Conservation (phyloP, 805 yeast genomes). For the Kodamaea fukazawae region DNA sequence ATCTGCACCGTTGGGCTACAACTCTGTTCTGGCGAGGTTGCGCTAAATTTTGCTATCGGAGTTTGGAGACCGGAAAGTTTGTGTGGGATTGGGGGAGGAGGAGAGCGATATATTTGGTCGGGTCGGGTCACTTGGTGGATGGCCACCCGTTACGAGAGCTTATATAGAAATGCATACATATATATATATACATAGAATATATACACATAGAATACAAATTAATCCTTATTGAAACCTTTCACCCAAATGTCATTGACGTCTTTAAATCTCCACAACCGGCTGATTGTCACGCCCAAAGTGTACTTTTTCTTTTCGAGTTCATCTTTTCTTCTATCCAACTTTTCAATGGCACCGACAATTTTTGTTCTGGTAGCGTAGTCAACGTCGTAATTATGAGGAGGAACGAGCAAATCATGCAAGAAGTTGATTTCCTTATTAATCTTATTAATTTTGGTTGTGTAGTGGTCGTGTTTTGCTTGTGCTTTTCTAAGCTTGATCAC, state of each 20-base stretch:
- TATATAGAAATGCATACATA: no score
- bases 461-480: constrained; percentile 37
- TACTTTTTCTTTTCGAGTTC: constrained; percentile 42
- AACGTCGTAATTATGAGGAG: constrained; percentile 43
- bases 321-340: constrained; percentile 37
- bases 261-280: constrained; percentile 42
- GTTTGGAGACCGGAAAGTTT: no score
- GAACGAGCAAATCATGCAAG: constrained; percentile 33
- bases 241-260: constrained; percentile 46
- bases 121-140: no score
- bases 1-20: no score
- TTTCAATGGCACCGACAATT: constrained; percentile 39
- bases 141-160: no score
- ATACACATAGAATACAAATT: not conserved
- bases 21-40: no score
- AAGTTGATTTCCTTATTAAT: constrained; percentile 40
- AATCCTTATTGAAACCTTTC: constrained; percentile 22
- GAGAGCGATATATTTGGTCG: no score
- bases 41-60: no score
- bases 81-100: no score
- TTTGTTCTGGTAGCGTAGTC: constrained; percentile 41
- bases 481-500: constrained; percentile 15
- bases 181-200: no score
- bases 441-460: constrained; percentile 29
- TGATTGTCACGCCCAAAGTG: constrained; percentile 39